Conservation (phyloP, 148 eudicot species). For the Vaccinium vitisidaea region DNA sequence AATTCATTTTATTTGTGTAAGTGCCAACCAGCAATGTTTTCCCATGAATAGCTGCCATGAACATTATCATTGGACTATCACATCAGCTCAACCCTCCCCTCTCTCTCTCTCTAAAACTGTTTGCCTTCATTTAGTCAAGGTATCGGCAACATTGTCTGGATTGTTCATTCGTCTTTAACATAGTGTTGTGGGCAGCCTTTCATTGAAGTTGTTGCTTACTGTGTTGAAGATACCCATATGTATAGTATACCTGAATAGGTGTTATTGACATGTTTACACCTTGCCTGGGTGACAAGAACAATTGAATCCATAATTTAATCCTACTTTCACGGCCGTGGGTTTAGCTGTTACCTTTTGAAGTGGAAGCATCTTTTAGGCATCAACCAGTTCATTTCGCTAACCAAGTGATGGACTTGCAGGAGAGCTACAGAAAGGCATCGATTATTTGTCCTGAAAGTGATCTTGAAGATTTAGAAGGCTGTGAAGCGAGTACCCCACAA, state of each 20-base stretch:
- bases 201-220: neutral
- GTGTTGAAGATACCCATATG: neutral
- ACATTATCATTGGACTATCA: neutral
- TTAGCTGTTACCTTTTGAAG: neutral
- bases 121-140: neutral
- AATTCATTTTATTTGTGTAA: neutral
- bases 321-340: neutral
- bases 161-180: neutral
- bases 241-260: neutral
- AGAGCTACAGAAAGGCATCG: slow-evolving; percentile 65
- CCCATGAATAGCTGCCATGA: neutral
- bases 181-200: neutral
- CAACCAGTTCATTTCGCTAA: neutral
- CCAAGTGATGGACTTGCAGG: slow-evolving; percentile 41
- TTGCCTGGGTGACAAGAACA: neutral
- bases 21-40: neutral
- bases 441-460: slow-evolving; percentile 80
- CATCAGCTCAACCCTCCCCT: neutral
- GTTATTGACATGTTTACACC: neutral
- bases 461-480: slow-evolving; percentile 70
- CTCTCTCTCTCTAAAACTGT: neutral
- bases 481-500: slow-evolving; percentile 61
- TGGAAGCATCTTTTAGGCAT: slow-evolving; percentile 1
- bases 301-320: neutral
- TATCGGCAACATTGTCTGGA: neutral